Evolutionary conservation across 352 stramenopile species (phyloP).

Genomic region (Phytophthora tentaculata): DNA sequence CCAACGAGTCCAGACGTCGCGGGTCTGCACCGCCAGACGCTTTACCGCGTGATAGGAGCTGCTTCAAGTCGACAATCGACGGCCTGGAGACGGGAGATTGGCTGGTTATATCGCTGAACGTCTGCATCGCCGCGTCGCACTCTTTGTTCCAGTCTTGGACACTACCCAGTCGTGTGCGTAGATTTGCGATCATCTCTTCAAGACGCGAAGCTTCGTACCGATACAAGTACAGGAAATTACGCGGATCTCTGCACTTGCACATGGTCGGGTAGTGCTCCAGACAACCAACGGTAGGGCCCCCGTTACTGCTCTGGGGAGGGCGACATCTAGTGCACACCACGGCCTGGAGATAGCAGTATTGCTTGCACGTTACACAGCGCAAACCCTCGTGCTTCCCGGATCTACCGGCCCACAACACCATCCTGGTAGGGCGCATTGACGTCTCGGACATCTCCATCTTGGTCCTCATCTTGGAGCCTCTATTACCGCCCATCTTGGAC

Average conservation of each 20-base stretch:
- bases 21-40: slow-evolving; percentile 36
- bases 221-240: slow-evolving; percentile 69
- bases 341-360: slow-evolving; percentile 88
- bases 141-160: slow-evolving; percentile 53
- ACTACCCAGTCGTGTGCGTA: slow-evolving; percentile 41
- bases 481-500: slow-evolving; percentile 14
- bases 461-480: slow-evolving; percentile 41
- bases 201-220: slow-evolving; percentile 57
- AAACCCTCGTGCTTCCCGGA: slow-evolving; percentile 80
- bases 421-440: slow-evolving; percentile 56
- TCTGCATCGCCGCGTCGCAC: slow-evolving; percentile 33
- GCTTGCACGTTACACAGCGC: slow-evolving; percentile 77
- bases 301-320: slow-evolving; percentile 42
- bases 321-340: slow-evolving; percentile 82
- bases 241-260: slow-evolving; percentile 72
- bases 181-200: slow-evolving; percentile 38
- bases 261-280: slow-evolving; percentile 76
- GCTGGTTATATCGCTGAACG: slow-evolving; percentile 1
- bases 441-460: slow-evolving; percentile 27
- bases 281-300: slow-evolving; percentile 58
- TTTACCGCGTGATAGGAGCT: slow-evolving; percentile 41
- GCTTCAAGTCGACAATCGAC: slow-evolving; percentile 34
- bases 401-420: slow-evolving; percentile 85
- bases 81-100: slow-evolving; percentile 11
- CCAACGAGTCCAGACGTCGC: slow-evolving; percentile 41